Percentiles rank a stretch among this genome's conserved stretches.
Evolutionary conservation across 495 filamentous ascomycete genomes (phyloP).

Genomic region (Copromyces sp.): DNA sequence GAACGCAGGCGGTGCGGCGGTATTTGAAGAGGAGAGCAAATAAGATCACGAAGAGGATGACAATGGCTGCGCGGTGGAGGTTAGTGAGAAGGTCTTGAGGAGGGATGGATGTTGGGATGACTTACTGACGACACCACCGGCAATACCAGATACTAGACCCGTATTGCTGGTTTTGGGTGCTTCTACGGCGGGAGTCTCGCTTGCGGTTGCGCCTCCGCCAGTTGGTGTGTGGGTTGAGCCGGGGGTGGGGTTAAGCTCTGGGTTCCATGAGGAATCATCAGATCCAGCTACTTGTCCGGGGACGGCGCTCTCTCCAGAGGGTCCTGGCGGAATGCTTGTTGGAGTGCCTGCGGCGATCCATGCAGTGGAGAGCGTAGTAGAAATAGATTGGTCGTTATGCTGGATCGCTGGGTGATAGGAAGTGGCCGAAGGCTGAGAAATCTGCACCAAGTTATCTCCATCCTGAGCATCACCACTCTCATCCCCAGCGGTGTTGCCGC

Average conservation of each 20-base stretch:
- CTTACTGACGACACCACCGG: slow-evolving; percentile 17
- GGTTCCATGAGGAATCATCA: neutral
- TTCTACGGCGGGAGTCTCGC: neutral
- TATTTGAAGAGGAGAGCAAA: slow-evolving; percentile 18
- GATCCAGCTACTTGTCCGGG: neutral
- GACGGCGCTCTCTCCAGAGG: neutral
- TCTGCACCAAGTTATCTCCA: neutral
- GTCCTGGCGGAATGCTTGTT: neutral
- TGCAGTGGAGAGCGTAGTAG: neutral
- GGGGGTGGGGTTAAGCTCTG: neutral
- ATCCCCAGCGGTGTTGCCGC: neutral
- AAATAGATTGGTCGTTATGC: neutral
- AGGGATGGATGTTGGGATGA: neutral
- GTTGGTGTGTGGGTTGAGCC: neutral
- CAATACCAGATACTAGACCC: slow-evolving; percentile 12
- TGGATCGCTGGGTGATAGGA: neutral
- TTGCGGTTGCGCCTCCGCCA: neutral
- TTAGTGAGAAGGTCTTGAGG: neutral
- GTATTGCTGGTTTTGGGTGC: neutral
- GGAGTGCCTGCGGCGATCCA: neutral
- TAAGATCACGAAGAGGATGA: slow-evolving; percentile 17
- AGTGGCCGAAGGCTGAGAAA: neutral
- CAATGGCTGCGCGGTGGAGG: slow-evolving; percentile 9
- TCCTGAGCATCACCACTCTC: neutral
- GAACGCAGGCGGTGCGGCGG: slow-evolving; percentile 15